Evolutionary conservation across 1,284 basidiomycete genomes (phyloP).

Genomic region (Cryptococcus sp.): DNA sequence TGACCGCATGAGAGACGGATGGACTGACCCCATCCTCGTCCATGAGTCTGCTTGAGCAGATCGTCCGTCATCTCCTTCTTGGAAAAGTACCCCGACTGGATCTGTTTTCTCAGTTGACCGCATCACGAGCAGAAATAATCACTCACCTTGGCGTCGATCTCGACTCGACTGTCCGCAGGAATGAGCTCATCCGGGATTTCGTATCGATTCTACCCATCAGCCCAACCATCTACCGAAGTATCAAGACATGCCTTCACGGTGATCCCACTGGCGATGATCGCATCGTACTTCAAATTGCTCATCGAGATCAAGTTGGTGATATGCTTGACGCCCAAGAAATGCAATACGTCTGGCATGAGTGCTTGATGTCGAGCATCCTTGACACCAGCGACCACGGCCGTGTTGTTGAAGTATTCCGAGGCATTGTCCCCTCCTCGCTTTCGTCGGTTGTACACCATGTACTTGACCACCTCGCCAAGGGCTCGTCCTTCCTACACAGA

Average conservation of each 20-base stretch:
- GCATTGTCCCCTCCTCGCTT: slow-evolving; percentile 91
- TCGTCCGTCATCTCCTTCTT: slow-evolving; percentile 65
- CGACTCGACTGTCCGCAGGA: slow-evolving; percentile 80
- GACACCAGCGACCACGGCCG: slow-evolving; percentile 87
- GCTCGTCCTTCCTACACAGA: slow-evolving; percentile 58
- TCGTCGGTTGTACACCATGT: slow-evolving; percentile 89
- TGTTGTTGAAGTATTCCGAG: slow-evolving; percentile 88
- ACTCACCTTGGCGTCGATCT: slow-evolving; percentile 73
- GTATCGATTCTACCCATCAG: slow-evolving; percentile 7
- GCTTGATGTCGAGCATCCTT: slow-evolving; percentile 95
- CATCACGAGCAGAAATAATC: not conserved
- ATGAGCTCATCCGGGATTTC: slow-evolving; percentile 56
- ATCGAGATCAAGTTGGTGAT: slow-evolving; percentile 87
- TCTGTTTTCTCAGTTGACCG: slow-evolving; percentile 48
- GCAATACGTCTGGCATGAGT: slow-evolving; percentile 91
- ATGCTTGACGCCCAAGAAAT: slow-evolving; percentile 87
- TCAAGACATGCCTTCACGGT: slow-evolving; percentile 68
- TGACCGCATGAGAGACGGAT: not conserved
- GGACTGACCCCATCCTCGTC: slow-evolving; percentile 73
- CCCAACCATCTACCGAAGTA: not conserved
- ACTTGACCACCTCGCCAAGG: slow-evolving; percentile 88
- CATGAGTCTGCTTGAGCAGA: slow-evolving; percentile 77
- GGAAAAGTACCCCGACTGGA: slow-evolving; percentile 85
- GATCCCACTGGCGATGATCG: slow-evolving; percentile 83
- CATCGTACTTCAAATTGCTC: slow-evolving; percentile 82